phyloP scores from a whole-genome alignment of 306 rosid species.

The Rubus idaeus region DNA sequence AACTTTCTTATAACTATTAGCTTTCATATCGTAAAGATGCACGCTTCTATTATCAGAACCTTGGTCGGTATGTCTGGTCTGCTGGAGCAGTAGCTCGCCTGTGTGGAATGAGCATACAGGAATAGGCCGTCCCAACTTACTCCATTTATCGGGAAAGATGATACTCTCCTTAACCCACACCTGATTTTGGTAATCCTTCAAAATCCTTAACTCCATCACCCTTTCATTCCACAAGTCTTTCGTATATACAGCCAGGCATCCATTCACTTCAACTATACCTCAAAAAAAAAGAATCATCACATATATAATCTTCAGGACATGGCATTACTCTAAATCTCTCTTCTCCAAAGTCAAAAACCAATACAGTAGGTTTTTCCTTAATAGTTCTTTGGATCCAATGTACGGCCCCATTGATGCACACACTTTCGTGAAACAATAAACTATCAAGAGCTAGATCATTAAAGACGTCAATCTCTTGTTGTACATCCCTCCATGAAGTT shows the following conservation, averaged over 20 bases:
- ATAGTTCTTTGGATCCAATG: not conserved
- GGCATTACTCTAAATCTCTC: slow-evolving; percentile 3
- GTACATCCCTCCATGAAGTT: slow-evolving; percentile 1
- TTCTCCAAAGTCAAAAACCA: slow-evolving; percentile 3
- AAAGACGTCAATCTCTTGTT: too few relatives aligned
- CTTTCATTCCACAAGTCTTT: rapidly evolving
- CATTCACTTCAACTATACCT: not conserved
- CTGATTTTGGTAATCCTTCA: slow-evolving; percentile 2
- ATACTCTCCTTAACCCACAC: not conserved
- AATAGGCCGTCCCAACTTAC: not conserved
- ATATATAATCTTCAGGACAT: not conserved
- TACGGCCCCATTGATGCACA: slow-evolving; percentile 10
- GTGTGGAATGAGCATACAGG: not conserved
- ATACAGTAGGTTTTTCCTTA: not conserved
- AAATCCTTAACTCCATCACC: not conserved
- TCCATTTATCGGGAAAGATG: not conserved
- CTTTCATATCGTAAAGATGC: not conserved
- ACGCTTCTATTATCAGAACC: not conserved
- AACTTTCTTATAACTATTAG: not conserved
- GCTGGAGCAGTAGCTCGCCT: not conserved
- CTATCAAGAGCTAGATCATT: not conserved
- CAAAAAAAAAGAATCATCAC: too few relatives aligned
- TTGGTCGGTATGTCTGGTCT: not conserved
- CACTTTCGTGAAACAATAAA: not conserved
- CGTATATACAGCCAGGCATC: not conserved